Base-by-base conservation (phyloP, 2,329 filamentous ascomycete species). In the Scolecobasidium constrictum region DNA sequence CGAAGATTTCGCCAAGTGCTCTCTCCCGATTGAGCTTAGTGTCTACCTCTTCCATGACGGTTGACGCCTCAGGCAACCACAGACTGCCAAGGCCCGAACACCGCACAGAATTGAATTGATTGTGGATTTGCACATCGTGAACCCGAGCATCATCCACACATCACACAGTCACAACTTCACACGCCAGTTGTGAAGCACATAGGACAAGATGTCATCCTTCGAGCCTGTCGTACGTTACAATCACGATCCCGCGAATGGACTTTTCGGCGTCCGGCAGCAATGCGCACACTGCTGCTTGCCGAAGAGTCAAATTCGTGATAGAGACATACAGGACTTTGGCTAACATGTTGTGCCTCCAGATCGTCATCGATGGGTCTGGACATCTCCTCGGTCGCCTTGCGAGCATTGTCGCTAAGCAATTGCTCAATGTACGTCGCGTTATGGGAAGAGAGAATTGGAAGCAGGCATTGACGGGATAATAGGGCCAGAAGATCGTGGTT, bases 291-390 rank as follows among this genome's bases (percentile, higher is more conserved):
- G 26, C 26, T 26, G 38, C 42, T 38, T 33, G 15, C 18, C 3
- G 4, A 9, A 4, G 7, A n/a, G 5, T 33, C 41, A 34, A 31
- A 17, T 12, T 15, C 35, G 12, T 22, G 19, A 16, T 40, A 21
- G 28, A 17, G 15, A 28, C 23, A 13, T 16, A 18, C 44, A 36
- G 44, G 46, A 41, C 47, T 35, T 16, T 47, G 49, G 56, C 59
- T 61, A 56, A 61, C 56, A 47, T 44, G 45, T 19, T 40, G 42
- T 45, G 35, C 38, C 39, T 60, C 52, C 46, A 94, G 87, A 82
- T 95, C 76, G 85, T 95, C 76, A 94, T 98, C 69, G 92, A 98
- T 82, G 92, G 88, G 86, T 98, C 98, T 83, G 92, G 92, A 74
- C 92, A 98, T 75, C 84, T 98, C 69, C 87, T 98, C 72, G 92